A percentile compares a stretch with the other conserved stretches of the same genome.
Evolutionary conservation across 2,329 filamentous ascomycete genomes (phyloP).

Genomic region (Fusarium buharicum): DNA sequence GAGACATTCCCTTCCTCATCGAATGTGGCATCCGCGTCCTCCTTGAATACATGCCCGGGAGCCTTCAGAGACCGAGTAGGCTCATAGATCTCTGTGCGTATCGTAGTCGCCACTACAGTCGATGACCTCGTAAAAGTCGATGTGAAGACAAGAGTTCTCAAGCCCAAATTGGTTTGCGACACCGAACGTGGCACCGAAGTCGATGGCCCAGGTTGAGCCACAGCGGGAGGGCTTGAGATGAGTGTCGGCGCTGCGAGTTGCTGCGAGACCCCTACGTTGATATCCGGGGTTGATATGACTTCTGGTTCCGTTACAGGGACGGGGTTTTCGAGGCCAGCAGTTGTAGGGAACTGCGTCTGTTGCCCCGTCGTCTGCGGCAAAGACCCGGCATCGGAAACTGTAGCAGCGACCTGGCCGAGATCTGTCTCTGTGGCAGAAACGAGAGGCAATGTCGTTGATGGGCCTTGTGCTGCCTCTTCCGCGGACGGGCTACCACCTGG

Average conservation of each 20-base stretch:
- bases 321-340: neutral
- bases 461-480: neutral
- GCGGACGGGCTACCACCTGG: slow-evolving; percentile 30
- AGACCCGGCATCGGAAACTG: neutral
- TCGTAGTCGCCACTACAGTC: slow-evolving; percentile 29
- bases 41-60: slow-evolving; percentile 32
- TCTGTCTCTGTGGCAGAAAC: neutral
- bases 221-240: neutral
- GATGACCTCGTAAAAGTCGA: slow-evolving; percentile 39
- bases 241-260: slow-evolving; percentile 4
- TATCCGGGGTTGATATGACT: slow-evolving; percentile 2
- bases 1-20: slow-evolving; percentile 14
- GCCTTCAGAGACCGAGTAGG: slow-evolving; percentile 9
- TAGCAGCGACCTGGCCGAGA: neutral
- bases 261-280: neutral
- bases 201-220: neutral
- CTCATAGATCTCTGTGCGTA: slow-evolving; percentile 26
- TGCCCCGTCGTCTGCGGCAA: neutral
- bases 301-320: slow-evolving; percentile 6
- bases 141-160: slow-evolving; percentile 36
- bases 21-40: slow-evolving; percentile 13
- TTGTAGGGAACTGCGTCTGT: neutral
- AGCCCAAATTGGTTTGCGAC: neutral
- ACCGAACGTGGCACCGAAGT: neutral
- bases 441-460: neutral